Conservation (phyloP, 345 rosid species). For the Trapa bicornis region DNA sequence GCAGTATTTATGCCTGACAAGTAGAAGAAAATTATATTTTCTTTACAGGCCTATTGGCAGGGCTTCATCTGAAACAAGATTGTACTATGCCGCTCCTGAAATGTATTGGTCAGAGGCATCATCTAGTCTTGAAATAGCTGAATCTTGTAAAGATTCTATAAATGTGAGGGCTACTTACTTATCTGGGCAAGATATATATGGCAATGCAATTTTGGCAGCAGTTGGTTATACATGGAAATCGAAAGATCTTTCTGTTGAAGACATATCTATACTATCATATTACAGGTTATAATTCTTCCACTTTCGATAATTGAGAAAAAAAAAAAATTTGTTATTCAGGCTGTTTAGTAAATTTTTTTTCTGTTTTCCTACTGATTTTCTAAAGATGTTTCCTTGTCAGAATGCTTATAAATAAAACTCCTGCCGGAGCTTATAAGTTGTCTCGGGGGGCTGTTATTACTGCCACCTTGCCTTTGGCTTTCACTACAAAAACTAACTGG, state of each 20-base stretch:
- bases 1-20: slow-evolving; percentile 2
- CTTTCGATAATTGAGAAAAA: background rate
- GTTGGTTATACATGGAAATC: slow-evolving; percentile 78
- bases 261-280: slow-evolving; percentile 48
- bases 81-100: slow-evolving; percentile 51
- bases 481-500: slow-evolving; percentile 72
- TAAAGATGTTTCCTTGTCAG: slow-evolving; percentile 4
- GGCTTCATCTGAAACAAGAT: slow-evolving; percentile 72
- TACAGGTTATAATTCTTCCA: slow-evolving; percentile 41
- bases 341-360: background rate
- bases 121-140: slow-evolving; percentile 15
- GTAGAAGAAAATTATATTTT: slow-evolving; percentile 10
- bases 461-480: slow-evolving; percentile 54
- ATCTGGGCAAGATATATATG: slow-evolving; percentile 53
- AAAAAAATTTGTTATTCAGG: background rate
- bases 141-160: slow-evolving; percentile 22
- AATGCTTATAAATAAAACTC: slow-evolving; percentile 36
- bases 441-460: slow-evolving; percentile 58
- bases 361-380: background rate
- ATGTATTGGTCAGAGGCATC: slow-evolving; percentile 21
- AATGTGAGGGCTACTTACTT: slow-evolving; percentile 75
- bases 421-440: slow-evolving; percentile 73
- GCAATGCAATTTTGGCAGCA: slow-evolving; percentile 84
- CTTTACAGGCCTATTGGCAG: slow-evolving; percentile 66
- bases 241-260: slow-evolving; percentile 48